Evolutionary conservation across 441 rosid species (phyloP), one percentile per base, ranked within the genome.

Genomic region (Adansonia gregorii): DNA sequence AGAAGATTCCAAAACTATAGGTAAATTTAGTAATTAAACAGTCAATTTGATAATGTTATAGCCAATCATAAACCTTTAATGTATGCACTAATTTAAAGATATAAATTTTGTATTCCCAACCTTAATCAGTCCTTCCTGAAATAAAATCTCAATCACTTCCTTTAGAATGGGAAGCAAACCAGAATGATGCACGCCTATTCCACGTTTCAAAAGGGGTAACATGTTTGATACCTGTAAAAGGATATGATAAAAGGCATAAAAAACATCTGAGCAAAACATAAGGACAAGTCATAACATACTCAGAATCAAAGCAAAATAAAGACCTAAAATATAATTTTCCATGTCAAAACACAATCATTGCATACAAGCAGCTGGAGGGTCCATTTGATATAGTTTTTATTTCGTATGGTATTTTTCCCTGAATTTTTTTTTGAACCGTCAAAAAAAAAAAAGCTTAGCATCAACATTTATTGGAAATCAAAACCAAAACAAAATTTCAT

Each of bases 121-220:
- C 98, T 95, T 95, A 79, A 95, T 91, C 59, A 94, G 80, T 12
- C 99, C 99, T 90, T 94, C 99, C 84, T 96, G 99, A 86, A 96
- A 96, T 67, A 94, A 86, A 85, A 96, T 94, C 89, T 96, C 99
- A 63, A 91, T 96, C 78, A 96, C 99, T 90, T 96, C 99, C 85
- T 96, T 96, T 81, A 96, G 84, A 80, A 94, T 94, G 46, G 99
- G 99, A 83, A 96, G 98, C 92, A 96, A 85, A 35, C 99, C 99
- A 79, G 99, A 96, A 86, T 96, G 99, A 84, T 96, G 98, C 84
- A 96, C 99, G 0, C 98, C 99, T 75, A 96, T 94, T 73, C 99
- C 99, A 31, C 99, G 94, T 89, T 93, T 96, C 86, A 96, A 83
- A 82, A 96, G 95, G 54, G 99, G 98, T 78, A 96, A 86, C 86